Conservation (phyloP, 73 alveolate genomes). For the Symbiodinium natans region DNA sequence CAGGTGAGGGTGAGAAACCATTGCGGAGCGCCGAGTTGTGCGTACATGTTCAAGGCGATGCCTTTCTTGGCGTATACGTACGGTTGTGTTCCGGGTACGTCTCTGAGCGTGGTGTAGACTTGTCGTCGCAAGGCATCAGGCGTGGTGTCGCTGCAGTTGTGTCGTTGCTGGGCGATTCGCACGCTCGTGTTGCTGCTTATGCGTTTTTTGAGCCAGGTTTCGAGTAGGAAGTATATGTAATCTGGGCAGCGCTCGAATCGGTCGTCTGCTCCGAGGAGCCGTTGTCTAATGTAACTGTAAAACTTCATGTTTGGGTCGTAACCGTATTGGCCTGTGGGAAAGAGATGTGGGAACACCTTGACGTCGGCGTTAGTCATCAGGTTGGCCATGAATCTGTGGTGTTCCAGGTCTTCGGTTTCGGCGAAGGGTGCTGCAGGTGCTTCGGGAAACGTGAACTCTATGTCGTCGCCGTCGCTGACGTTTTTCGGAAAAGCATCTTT, state of each 20-base stretch:
- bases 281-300: background rate
- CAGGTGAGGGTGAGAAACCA: conserved; percentile 19
- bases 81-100: conserved; percentile 4
- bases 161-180: background rate
- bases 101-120: background rate
- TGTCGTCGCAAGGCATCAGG: background rate
- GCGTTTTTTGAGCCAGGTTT: background rate
- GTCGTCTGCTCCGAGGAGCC: background rate
- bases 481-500: background rate
- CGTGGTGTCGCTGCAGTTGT: background rate
- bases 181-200: background rate
- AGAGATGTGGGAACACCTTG: background rate
- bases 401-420: background rate
- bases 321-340: background rate
- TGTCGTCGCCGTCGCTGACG: background rate
- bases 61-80: background rate
- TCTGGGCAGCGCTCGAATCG: background rate
- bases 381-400: background rate
- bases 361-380: background rate
- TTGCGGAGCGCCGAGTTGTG: background rate
- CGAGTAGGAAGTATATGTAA: background rate
- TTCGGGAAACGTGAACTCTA: too few species aligned
- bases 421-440: background rate
- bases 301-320: background rate
- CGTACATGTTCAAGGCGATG: background rate